Base-by-base conservation (phyloP, 352 stramenopile genomes). In the Phytophthora cryptogea region DNA sequence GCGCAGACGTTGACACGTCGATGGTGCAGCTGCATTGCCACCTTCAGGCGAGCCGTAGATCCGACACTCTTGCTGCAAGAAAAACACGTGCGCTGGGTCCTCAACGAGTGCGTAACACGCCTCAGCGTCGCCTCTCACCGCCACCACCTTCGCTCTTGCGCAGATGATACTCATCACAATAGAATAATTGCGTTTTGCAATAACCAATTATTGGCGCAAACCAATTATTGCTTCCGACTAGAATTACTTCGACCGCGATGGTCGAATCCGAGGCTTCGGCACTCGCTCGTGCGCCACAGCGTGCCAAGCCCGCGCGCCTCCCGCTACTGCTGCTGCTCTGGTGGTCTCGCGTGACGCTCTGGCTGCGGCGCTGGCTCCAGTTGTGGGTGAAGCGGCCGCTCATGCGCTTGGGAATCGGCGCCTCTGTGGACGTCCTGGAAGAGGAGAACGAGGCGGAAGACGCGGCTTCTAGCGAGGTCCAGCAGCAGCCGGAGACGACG, bases 321-420 rank as follows among this genome's bases (percentile, higher is more conserved):
- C 50, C 70, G 63, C 76, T 63, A 63, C 54, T 78, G 7, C n/a
- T 78, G 5, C 47, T 78, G 36, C n/a, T 73, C 30, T 68, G 67
- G 50, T 78, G 66, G 70, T 50, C 46, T 10, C 33, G 63, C 2
- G 17, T 51, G 33, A 54, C 41, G 11, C n/a, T 59, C 23, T 81
- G 66, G 66, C 47, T 75, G n/a, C 66, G 63, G 35, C 55, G 56
- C 28, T 78, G 63, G 62, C 50, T 77, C 23, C 68, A 68, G 49
- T 37, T 66, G 28, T 68, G 54, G 28, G 54, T 70, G 44, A 68
- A 66, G 10, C 54, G 52, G 43, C 59, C 53, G 49, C 54, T 77
- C 35, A 68, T 80, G 59, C 61, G 72, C 4, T 58, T 86, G n/a
- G 59, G 72, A 3, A 48, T 83, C 1, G 60, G 43, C 23, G 41